Base-by-base conservation (phyloP, 2,329 filamentous ascomycete genomes). In the Phyllosticta capitalensis region DNA sequence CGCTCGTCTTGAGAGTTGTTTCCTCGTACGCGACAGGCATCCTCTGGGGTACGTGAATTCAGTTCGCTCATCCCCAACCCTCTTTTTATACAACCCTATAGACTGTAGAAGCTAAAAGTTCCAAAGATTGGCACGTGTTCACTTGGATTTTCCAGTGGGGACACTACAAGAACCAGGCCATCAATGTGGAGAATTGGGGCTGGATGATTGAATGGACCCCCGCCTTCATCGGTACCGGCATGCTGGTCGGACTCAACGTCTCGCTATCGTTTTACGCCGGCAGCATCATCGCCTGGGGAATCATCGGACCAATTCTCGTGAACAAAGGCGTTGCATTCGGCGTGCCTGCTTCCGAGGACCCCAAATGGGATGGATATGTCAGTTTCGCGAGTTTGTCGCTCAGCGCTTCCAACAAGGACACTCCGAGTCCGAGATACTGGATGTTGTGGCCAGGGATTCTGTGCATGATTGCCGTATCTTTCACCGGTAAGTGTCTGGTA, bases 181-280 rank as follows among this genome's bases (percentile, higher is more conserved):
- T 83, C 28, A 73, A 75, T 52, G 76, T 81, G 19, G 81, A 85
- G 69, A 83, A 79, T 69, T 85, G 83, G 83, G 81, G 81, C 12
- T 85, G 82, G 83, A 75, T 80, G 63, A 74, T 83, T 52, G 81
- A 84, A 64, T 79, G 77, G 64, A 84, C 82, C 0, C 82, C 82
- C 0, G 83, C 82, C 38, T 84, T 85, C 70, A 82, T 84, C 62
- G 82, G 82, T 1, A 38, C 58, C 7, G 58, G 58, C 2, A 55
- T 59, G 52, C 58, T 59, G 50, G 81, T 83, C 63, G 81, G 81
- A 60, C 72, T 83, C 63, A 84, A 84, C 68, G 78, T 81, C 17
- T 79, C 81, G 22, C 65, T 82, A 59, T 85, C 82, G 9, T 83
- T 83, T 76, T 81, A 81, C 61, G 74, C 65, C 14, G 83, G 83